Base-by-base conservation (phyloP, 129 eudicot species). In the Scalesia atractyloides region DNA sequence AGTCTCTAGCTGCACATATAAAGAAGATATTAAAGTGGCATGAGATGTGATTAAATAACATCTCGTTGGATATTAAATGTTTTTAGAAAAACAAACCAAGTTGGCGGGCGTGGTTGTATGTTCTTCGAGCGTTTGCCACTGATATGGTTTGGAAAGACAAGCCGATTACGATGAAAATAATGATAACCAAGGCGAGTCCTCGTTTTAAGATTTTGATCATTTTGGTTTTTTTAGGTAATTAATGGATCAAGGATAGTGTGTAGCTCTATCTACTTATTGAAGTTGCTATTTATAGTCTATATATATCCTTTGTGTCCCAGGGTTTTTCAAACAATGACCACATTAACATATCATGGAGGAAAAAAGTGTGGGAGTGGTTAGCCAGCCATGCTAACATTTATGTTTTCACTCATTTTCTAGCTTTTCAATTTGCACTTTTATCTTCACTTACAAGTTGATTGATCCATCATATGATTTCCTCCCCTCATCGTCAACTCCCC, bases 41-140 rank as follows among this genome's bases (percentile, higher is more conserved):
- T 14, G 51, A 47, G 18, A 54, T 54, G 14, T 56, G 62, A 56
- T 19, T 9, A 53, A 37, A 15, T 68, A 6, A 18, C 9, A 7
- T 17, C 9, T 1, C 7, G 18, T 43, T 6, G 9, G 7, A 60
- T 46, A 2, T 13, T 3, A 24, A 14, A 44, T 39, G 68, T 72
- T 22, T 59, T 26, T 18, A 41, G 20, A 61, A 62, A 58, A 74
- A 74, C 70, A 14, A 60, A 76, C 81, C 81, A 15, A 76, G 81
- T 69, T 60, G 70, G 11, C 75, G 81, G 15, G 17, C 64, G 19
- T 5, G 75, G 30, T 47, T 69, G 44, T 68, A 41, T 14, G 75
- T 69, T 12, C 54, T 59, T 69, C 70, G 46, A 7, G 81, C 76
- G 1, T 52, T 33, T 6, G 43, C 79, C 8, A 16, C 3, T 48